phyloP scores from a whole-genome alignment of 129 eudicot genomes.

The Silybum marianum region DNA sequence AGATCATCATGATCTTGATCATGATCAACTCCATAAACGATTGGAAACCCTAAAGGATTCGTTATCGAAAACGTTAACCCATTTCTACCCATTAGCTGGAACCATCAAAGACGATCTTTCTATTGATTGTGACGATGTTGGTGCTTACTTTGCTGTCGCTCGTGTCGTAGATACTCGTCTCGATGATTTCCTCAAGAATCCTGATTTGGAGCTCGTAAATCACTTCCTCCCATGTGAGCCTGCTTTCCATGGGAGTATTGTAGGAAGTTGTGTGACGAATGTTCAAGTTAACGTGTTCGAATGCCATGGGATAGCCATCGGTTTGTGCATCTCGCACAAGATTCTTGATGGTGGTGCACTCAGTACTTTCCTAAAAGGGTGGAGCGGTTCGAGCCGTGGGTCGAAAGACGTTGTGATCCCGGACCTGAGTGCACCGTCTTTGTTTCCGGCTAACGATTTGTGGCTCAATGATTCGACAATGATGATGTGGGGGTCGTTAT shows the following conservation, averaged over 20 bases:
- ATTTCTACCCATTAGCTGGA: slow-evolving; percentile 75
- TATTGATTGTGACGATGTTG: slow-evolving; percentile 63
- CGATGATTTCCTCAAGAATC: slow-evolving; percentile 33
- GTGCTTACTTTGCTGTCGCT: slow-evolving; percentile 52
- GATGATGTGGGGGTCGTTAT: slow-evolving; percentile 58
- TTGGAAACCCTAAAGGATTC: slow-evolving; percentile 43
- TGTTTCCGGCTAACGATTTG: slow-evolving; percentile 54
- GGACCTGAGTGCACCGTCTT: slow-evolving; percentile 37
- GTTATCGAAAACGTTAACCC: slow-evolving; percentile 52
- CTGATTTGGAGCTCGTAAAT: slow-evolving; percentile 34
- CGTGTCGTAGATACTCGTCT: slow-evolving; percentile 35
- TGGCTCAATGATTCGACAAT: slow-evolving; percentile 59
- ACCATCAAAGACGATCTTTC: slow-evolving; percentile 49
- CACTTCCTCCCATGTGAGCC: slow-evolving; percentile 54
- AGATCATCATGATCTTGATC: neutral
- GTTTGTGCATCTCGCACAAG: slow-evolving; percentile 64
- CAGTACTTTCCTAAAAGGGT: slow-evolving; percentile 43
- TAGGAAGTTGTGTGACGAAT: slow-evolving; percentile 38
- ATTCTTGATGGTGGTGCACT: slow-evolving; percentile 66
- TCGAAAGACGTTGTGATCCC: slow-evolving; percentile 30
- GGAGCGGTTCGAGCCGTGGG: slow-evolving; percentile 43
- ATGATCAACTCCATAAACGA: slow-evolving; percentile 27
- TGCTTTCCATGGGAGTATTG: slow-evolving; percentile 23
- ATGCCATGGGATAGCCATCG: slow-evolving; percentile 70
- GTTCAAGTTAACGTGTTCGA: slow-evolving; percentile 56